These are phyloP conservation scores for Xylariaceae sp. DNA, from an alignment of 2,329 filamentous ascomycete genomes.

Conservation along the genomic window DNA sequence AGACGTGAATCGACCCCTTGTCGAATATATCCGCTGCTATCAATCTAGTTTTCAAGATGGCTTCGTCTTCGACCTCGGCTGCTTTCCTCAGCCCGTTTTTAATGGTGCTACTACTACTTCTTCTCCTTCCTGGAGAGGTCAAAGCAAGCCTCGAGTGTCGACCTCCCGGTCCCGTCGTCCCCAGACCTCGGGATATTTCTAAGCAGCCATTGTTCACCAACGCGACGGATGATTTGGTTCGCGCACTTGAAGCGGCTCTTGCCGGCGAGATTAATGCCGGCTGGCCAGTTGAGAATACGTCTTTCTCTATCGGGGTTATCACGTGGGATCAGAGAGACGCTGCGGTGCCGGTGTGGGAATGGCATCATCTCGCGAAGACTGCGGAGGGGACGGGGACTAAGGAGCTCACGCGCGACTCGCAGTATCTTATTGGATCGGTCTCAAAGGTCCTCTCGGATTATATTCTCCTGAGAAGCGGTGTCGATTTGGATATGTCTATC, in stretches of 20 bases:
- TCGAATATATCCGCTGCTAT: no score
- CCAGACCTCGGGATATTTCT: not conserved
- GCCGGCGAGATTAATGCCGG: not conserved
- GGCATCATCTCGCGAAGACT: constrained; percentile 6
- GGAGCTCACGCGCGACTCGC: not conserved
- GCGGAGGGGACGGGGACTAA: not conserved
- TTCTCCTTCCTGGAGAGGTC: not conserved
- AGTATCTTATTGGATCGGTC: constrained; percentile 4
- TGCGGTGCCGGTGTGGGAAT: constrained; percentile 9
- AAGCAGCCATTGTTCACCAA: not conserved
- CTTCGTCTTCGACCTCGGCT: not conserved
- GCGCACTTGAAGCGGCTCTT: not conserved
- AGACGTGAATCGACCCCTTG: no score
- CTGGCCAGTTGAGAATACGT: not conserved
- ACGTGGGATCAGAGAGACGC: not conserved
- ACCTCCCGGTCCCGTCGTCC: constrained; percentile 4
- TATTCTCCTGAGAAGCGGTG: not conserved
- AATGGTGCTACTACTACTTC: not conserved
- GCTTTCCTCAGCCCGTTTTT: not conserved
- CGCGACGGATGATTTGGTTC: not conserved
- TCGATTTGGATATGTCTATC: constrained; percentile 2
- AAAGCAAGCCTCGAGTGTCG: not conserved
- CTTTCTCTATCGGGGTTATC: constrained; percentile 6
- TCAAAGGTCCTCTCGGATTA: constrained; percentile 12
- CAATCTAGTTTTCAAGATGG: no score